Percentiles rank a stretch among this genome's conserved stretches.
phyloP scores from a whole-genome alignment of 2,329 filamentous ascomycete species.

The Botrytis medusae region DNA sequence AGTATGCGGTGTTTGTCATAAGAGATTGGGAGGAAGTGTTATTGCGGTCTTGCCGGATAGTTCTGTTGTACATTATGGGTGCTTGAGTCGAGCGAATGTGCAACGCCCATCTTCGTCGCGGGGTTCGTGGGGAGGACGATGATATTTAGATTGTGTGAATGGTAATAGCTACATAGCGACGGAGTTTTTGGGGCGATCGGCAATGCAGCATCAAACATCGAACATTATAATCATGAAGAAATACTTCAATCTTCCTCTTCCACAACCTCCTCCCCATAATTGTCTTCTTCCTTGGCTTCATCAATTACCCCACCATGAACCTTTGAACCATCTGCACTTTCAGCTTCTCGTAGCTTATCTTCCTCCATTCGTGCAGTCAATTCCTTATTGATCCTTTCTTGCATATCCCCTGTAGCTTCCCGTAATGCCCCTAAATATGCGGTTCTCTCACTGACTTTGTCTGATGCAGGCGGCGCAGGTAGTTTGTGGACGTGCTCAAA shows the following conservation, averaged over 20 bases:
- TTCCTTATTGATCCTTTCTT: conserved; percentile 67
- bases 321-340: conserved; percentile 35
- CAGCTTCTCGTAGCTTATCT: conserved; percentile 57
- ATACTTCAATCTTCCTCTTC: conserved; percentile 57
- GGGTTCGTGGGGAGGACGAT: conserved; percentile 32
- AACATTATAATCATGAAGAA: conserved; percentile 19
- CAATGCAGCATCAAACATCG: conserved; percentile 20
- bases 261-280: conserved; percentile 80
- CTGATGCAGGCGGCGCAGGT: conserved; percentile 41
- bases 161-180: conserved; percentile 33
- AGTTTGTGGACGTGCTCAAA: conserved; percentile 48
- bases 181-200: conserved; percentile 27
- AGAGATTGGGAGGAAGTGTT: conserved; percentile 86
- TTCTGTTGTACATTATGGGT: conserved; percentile 78
- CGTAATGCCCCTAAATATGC: conserved; percentile 61
- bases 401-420: conserved; percentile 55
- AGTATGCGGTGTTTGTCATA: conserved; percentile 90
- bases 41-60: conserved; percentile 87
- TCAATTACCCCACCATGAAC: conserved; percentile 45
- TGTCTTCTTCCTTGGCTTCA: conserved; percentile 66
- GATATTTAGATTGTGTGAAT: conserved; percentile 22
- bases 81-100: conserved; percentile 58
- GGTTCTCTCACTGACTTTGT: conserved; percentile 52
- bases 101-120: conserved; percentile 29
- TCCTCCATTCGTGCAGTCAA: conserved; percentile 74